phyloP scores from a whole-genome alignment of 2,329 filamentous ascomycete genomes.

The Xylariales sp. region DNA sequence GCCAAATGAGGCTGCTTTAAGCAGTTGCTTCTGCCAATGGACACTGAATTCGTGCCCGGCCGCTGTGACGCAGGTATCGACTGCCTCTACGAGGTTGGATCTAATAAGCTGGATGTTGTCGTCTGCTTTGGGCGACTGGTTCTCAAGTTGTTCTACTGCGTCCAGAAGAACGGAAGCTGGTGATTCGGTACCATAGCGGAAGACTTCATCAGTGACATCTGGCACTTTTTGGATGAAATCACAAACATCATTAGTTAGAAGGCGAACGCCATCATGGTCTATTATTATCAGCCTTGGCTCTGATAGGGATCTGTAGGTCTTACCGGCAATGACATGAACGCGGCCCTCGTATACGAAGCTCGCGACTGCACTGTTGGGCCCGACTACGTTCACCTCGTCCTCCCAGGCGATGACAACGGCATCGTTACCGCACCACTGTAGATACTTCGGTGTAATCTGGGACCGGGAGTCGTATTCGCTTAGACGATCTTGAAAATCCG shows the following conservation, averaged over 20 bases:
- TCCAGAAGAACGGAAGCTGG: slow-evolving; percentile 93
- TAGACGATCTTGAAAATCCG: slow-evolving; percentile 91
- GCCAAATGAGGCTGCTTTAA: slow-evolving; percentile 97
- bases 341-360: slow-evolving; percentile 91
- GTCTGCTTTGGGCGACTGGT: slow-evolving; percentile 95
- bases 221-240: slow-evolving; percentile 97
- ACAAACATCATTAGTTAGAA: slow-evolving; percentile 93
- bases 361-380: slow-evolving; percentile 79
- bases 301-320: slow-evolving; percentile 44
- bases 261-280: slow-evolving; percentile 85
- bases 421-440: slow-evolving; percentile 97
- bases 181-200: slow-evolving; percentile 87
- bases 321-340: slow-evolving; percentile 88
- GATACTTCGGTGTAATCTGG: slow-evolving; percentile 83
- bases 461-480: slow-evolving; percentile 93
- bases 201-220: slow-evolving; percentile 86
- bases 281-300: slow-evolving; percentile 37
- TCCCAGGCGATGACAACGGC: slow-evolving; percentile 96
- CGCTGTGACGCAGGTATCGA: slow-evolving; percentile 92
- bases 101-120: slow-evolving; percentile 97
- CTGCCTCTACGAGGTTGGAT: slow-evolving; percentile 87
- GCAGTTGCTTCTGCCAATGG: slow-evolving; percentile 92
- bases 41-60: slow-evolving; percentile 91
- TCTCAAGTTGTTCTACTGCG: slow-evolving; percentile 89
- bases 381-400: slow-evolving; percentile 94